These are phyloP conservation scores for Gamarada debralockiae DNA, from an alignment of 495 filamentous ascomycete genomes.

Conservation along the genomic window DNA sequence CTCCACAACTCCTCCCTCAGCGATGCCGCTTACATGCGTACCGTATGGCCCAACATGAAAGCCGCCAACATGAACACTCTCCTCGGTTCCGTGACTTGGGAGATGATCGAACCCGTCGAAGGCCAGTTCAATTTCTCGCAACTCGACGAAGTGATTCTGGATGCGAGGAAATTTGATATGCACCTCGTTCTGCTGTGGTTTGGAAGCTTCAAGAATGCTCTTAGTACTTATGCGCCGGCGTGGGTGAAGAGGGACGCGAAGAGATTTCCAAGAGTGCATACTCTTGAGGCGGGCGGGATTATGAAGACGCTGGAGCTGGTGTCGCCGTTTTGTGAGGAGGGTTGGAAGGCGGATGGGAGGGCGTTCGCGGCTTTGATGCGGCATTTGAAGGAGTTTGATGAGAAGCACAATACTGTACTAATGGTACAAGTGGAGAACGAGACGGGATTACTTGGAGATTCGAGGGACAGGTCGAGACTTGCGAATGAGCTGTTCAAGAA, in stretches of 20 bases:
- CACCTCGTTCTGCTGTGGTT: slow-evolving; percentile 48
- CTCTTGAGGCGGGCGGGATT: slow-evolving; percentile 26
- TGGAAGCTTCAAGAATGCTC: slow-evolving; percentile 46
- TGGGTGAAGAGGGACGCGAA: slow-evolving; percentile 42
- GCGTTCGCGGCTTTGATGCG: slow-evolving; percentile 36
- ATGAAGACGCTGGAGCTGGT: slow-evolving; percentile 31
- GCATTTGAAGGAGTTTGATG: slow-evolving; percentile 39
- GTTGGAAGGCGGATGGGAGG: slow-evolving; percentile 31
- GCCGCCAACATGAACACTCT: slow-evolving; percentile 43
- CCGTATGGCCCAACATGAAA: slow-evolving; percentile 40
- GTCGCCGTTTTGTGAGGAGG: slow-evolving; percentile 34
- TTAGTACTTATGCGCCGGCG: slow-evolving; percentile 34
- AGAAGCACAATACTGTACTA: slow-evolving; percentile 37
- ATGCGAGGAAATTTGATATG: slow-evolving; percentile 35
- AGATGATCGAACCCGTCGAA: slow-evolving; percentile 44
- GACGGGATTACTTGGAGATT: slow-evolving; percentile 40
- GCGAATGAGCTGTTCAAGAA: slow-evolving; percentile 33
- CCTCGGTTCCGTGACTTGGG: slow-evolving; percentile 47
- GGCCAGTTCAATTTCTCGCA: slow-evolving; percentile 40
- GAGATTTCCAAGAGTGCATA: slow-evolving; percentile 38
- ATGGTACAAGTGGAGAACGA: slow-evolving; percentile 51
- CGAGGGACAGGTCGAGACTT: slow-evolving; percentile 34
- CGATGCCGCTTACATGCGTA: slow-evolving; percentile 39
- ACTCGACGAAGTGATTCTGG: slow-evolving; percentile 39
- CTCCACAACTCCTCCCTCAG: slow-evolving; percentile 49